Base-by-base conservation (phyloP, 1,284 basidiomycete species). In the Chalciporus sp. region DNA sequence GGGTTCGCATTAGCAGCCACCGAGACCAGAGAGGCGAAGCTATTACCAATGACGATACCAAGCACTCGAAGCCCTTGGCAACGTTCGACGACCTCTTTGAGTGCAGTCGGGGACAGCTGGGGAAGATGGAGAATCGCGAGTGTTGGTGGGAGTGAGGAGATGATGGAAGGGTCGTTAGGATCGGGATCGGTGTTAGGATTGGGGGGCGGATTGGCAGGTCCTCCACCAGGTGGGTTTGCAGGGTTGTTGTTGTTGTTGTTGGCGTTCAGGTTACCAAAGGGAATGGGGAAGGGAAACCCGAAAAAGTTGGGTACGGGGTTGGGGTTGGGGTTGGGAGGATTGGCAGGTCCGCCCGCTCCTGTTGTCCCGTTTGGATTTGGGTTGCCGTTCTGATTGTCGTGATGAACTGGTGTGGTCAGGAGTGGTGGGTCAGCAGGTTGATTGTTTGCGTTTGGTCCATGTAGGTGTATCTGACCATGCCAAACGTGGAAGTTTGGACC, bases 111-210 rank as follows among this genome's bases (percentile, higher is more conserved):
- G 35, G 63, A 58, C 26, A 68, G 42, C 29, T 60, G 54, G 28
- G 66, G 66, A 23, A 64, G 56, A 49, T 64, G 64, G 12, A 68
- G 59, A 5, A 40, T 40, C 9, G 60, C 51, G 17, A 64, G 66
- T 0, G 63, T 58, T 29, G 48, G 40, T 1, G 63, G 62, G 4
- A 64, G 17, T 3, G 66, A 52, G 27, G 52, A 27, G 14, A 61
- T 4, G 27, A 64, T 47, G 0, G 46, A 50, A 23, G 61, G 53
- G 8, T 8, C 20, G 29, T 8, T 53, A 2, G 33, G 45, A 23
- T 9, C 23, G 7, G 31, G 17, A 11, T 60, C 53, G 9, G 20
- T 26, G 35, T 39, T 26, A 7, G 10, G 8, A 17, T 51, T 1
- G 35, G 52, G 12, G 40, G 41, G n/a, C 41, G 33, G 58, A 26